These are phyloP conservation scores for Solanum chiquidenum DNA, from an alignment of 257 asterid genomes.

Conservation along the genomic window DNA sequence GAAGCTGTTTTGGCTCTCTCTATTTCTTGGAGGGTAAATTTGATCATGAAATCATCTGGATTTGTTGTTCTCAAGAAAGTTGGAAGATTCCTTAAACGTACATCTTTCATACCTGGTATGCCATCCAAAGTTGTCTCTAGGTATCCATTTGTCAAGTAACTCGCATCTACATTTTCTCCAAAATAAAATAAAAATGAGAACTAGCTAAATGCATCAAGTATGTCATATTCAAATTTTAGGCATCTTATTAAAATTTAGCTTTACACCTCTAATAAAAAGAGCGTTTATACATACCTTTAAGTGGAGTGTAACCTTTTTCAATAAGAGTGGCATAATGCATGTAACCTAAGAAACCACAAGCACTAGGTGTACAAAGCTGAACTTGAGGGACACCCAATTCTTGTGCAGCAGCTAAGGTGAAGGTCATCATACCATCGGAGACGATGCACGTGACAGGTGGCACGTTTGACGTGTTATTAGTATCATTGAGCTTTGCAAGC, in stretches of 20 bases:
- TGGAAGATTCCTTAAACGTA: constrained; percentile 1
- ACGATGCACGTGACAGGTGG: background rate
- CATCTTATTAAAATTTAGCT: background rate
- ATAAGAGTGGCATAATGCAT: background rate
- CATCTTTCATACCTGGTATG: background rate
- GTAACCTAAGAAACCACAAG: constrained; percentile 3
- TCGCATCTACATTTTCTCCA: background rate
- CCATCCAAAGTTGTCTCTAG: background rate
- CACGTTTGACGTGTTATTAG: background rate
- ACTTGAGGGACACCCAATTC: background rate
- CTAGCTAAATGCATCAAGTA: too few species aligned
- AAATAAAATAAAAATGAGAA: too few species aligned
- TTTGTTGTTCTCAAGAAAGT: constrained; percentile 2
- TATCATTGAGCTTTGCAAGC: background rate
- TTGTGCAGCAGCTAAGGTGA: background rate
- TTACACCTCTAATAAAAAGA: too few species aligned
- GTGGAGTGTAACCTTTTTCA: background rate
- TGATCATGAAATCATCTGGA: background rate
- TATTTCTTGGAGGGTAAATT: background rate
- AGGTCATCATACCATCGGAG: background rate
- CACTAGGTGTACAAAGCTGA: background rate
- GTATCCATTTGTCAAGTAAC: background rate
- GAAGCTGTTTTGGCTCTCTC: background rate
- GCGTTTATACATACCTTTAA: background rate
- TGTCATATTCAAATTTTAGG: background rate